Evolutionary conservation across 1,139 yeast species (phyloP).

Genomic region (Candida sojae): DNA sequence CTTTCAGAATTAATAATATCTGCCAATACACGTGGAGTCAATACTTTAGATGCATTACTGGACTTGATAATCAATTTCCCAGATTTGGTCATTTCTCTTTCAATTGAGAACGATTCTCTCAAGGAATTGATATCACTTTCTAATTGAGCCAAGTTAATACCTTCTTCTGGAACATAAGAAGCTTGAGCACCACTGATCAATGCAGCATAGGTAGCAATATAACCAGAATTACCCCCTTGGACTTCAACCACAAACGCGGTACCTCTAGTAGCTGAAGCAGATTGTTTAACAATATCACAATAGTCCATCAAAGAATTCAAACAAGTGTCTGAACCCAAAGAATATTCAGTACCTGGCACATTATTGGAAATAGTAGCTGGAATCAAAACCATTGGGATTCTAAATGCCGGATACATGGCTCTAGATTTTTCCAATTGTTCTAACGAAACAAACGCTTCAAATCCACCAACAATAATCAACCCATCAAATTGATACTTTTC

Average conservation of each 20-base stretch:
- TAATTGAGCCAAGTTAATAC: slow-evolving; percentile 56
- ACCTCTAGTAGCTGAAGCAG: slow-evolving; percentile 77
- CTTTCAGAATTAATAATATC: slow-evolving; percentile 81
- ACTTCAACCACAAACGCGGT: slow-evolving; percentile 80
- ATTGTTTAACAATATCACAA: slow-evolving; percentile 77
- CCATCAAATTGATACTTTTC: slow-evolving; percentile 76
- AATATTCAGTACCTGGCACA: slow-evolving; percentile 83
- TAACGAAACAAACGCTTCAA: slow-evolving; percentile 73
- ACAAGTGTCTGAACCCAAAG: slow-evolving; percentile 79
- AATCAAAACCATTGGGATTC: slow-evolving; percentile 75
- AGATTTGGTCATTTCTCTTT: slow-evolving; percentile 61
- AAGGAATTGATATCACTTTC: slow-evolving; percentile 63
- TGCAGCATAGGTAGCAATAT: slow-evolving; percentile 69
- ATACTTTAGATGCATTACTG: slow-evolving; percentile 80
- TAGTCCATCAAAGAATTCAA: slow-evolving; percentile 71
- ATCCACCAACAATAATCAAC: slow-evolving; percentile 74
- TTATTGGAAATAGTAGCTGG: slow-evolving; percentile 86
- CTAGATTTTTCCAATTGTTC: slow-evolving; percentile 68
- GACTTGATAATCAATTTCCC: slow-evolving; percentile 88
- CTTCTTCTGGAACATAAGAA: slow-evolving; percentile 75
- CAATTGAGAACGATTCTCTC: slow-evolving; percentile 56
- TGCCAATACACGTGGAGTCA: slow-evolving; percentile 79
- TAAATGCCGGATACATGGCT: slow-evolving; percentile 65
- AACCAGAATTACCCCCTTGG: slow-evolving; percentile 87
- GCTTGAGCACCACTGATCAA: slow-evolving; percentile 74